Evolutionary conservation across 2,329 filamentous ascomycete genomes (phyloP).

Genomic region (Cadophora sp.): DNA sequence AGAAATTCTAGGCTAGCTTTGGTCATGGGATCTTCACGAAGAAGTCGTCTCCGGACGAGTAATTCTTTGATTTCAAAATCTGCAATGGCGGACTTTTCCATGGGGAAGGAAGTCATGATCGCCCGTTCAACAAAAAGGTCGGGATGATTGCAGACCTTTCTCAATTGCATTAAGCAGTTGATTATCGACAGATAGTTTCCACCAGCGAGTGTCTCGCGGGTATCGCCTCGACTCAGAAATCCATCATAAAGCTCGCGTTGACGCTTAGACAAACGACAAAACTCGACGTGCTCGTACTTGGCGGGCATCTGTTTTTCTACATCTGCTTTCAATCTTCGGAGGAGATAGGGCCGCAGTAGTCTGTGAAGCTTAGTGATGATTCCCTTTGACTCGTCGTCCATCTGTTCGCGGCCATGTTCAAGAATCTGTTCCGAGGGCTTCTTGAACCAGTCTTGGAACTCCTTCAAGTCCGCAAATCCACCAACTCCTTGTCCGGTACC

Average conservation of each 20-base stretch:
- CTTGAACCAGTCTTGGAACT: constrained; percentile 96
- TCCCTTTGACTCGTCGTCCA: constrained; percentile 91
- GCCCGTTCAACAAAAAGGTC: constrained; percentile 95
- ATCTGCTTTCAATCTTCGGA: constrained; percentile 91
- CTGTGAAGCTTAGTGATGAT: constrained; percentile 95
- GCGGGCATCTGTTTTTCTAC: constrained; percentile 99
- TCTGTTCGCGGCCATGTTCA: constrained; percentile 89
- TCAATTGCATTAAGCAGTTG: constrained; percentile 95
- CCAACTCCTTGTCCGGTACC: constrained; percentile 76
- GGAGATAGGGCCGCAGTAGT: constrained; percentile 87
- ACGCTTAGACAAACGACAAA: constrained; percentile 92
- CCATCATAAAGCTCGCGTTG: constrained; percentile 96
- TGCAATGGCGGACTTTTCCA: constrained; percentile 78
- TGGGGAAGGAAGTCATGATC: constrained; percentile 96
- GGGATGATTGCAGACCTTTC: constrained; percentile 98
- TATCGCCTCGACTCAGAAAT: constrained; percentile 90
- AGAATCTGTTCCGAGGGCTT: constrained; percentile 95
- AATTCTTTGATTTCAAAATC: constrained; percentile 77
- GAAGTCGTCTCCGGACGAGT: constrained; percentile 69
- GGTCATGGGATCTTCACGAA: constrained; percentile 67
- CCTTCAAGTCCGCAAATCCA: constrained; percentile 91
- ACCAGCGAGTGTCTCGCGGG: constrained; percentile 84
- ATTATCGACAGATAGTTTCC: constrained; percentile 98
- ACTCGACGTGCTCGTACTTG: constrained; percentile 97
- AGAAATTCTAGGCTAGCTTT: constrained; percentile 77